Conservation (phyloP, 352 stramenopile genomes). For the Thalassiosira mediterranea region DNA sequence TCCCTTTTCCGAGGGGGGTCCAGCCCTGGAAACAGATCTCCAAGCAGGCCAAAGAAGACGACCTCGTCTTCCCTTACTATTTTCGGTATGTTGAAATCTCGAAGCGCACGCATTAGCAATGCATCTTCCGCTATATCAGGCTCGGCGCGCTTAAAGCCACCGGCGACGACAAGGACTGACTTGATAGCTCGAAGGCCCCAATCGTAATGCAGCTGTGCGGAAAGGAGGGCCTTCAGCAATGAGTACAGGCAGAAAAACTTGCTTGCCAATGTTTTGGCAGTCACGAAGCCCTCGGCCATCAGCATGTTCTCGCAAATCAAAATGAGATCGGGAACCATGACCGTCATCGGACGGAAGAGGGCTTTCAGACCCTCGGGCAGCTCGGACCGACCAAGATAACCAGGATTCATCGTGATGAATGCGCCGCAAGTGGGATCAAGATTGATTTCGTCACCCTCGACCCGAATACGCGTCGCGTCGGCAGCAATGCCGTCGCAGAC, state of each 20-base stretch:
- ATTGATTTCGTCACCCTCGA: constrained; percentile 93
- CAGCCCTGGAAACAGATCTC: constrained; percentile 93
- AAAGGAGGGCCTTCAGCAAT: constrained; percentile 92
- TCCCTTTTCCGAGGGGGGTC: constrained; percentile 93
- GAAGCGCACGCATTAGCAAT: constrained; percentile 94
- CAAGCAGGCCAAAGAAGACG: constrained; percentile 73
- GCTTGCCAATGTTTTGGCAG: constrained; percentile 89
- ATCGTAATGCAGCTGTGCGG: constrained; percentile 94
- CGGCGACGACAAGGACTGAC: constrained; percentile 92
- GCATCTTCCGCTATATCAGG: constrained; percentile 88
- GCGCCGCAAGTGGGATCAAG: constrained; percentile 94
- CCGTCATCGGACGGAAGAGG: constrained; percentile 93
- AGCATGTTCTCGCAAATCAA: constrained; percentile 97
- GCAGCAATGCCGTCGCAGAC: constrained; percentile 92
- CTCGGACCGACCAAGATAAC: constrained; percentile 93
- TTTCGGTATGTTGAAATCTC: constrained; percentile 94
- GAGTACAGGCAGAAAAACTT: constrained; percentile 94
- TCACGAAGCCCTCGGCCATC: constrained; percentile 93
- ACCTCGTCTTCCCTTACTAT: constrained; percentile 89
- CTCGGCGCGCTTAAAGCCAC: constrained; percentile 89
- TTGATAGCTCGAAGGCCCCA: constrained; percentile 94
- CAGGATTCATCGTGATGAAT: constrained; percentile 97
- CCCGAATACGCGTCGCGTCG: constrained; percentile 92
- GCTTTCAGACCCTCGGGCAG: constrained; percentile 95
- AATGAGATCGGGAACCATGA: constrained; percentile 93